Base-by-base conservation (phyloP, 352 stramenopile genomes). In the Stephanocyclus meneghinianus region DNA sequence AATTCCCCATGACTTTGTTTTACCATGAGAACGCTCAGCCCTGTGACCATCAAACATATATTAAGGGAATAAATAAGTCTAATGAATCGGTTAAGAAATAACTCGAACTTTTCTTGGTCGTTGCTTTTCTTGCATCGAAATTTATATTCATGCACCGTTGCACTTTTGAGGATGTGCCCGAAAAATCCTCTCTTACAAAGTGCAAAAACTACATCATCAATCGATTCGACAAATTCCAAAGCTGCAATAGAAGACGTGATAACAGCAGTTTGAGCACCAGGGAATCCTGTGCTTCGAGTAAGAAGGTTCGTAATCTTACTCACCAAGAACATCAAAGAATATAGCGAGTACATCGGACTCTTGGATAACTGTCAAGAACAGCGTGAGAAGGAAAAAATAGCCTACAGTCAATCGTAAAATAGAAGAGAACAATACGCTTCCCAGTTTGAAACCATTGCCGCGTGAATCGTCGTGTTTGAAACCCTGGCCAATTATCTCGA, bases 151-250 rank as follows among this genome's bases (percentile, higher is more conserved):
- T 57, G 15, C 32, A 44, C 70, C 11, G 71, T 69, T 29, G 77
- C 77, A 64, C 48, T 9, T 51, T 57, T 56, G 0, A 84, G 32
- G 29, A 40, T 9, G 10, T 35, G 65, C 7, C 78, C 68, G 44
- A 80, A 78, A 56, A 85, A 81, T 32, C 75, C 75, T 57, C 75
- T 21, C 26, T 72, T 82, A 15, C 26, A 76, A 16, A 84, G 48
- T 21, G 18, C 42, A 57, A 66, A 85, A 35, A 85, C 50, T 40
- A 66, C 63, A 60, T 85, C 78, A 57, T 81, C 78, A 21, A 85
- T 74, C 6, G 8, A 68, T 40, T 85, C 78, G 2, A 85, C 78
- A 48, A 85, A 85, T 21, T 85, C 61, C 29, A 85, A 56, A 7
- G 78, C 72, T 37, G 3, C 45, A 44, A 26, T 9, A 40, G 7